These are phyloP conservation scores for Lantana camara DNA, from an alignment of 257 asterid genomes.

Conservation along the genomic window DNA sequence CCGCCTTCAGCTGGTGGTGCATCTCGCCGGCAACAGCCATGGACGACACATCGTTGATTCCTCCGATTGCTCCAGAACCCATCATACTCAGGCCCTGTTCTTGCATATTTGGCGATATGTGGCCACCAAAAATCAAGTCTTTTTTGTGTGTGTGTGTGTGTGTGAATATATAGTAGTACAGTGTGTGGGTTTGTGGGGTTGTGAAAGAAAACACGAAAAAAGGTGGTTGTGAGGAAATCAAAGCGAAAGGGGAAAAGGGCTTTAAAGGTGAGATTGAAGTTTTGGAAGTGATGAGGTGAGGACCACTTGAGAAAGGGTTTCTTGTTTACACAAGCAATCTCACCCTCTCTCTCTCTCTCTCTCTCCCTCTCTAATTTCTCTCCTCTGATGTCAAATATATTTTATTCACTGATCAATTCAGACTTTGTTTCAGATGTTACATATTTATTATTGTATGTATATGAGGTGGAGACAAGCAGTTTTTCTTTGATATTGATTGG, in stretches of 20 bases:
- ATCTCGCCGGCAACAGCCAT: constrained; percentile 35
- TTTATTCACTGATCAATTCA: constrained; percentile 11
- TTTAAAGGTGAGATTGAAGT: constrained; percentile 21
- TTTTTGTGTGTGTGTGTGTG: neutral
- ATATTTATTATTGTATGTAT: neutral
- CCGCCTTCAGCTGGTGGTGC: constrained; percentile 68
- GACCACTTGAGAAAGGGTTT: constrained; percentile 45
- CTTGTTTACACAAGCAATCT: constrained; percentile 22
- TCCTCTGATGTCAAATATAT: too few species aligned
- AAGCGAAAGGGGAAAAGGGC: constrained; percentile 16
- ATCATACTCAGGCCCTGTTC: constrained; percentile 41
- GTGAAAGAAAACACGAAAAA: neutral
- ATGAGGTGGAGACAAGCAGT: constrained; percentile 3
- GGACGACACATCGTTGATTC: constrained; percentile 15
- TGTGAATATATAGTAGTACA: neutral
- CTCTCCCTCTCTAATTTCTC: too few species aligned
- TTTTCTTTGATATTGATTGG: constrained; percentile 34
- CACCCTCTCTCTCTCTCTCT: neutral
- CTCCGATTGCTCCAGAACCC: constrained; percentile 36
- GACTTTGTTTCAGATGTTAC: constrained; percentile 29
- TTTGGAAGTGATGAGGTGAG: constrained; percentile 39
- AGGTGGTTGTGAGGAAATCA: constrained; percentile 24
- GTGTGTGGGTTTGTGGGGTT: neutral
- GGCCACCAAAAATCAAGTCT: neutral
- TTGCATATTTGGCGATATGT: constrained; percentile 27